A percentile compares a stretch with the other conserved stretches of the same genome.
These are phyloP conservation scores for Biancaea sappan DNA, from an alignment of 306 rosid species.

Conservation along the genomic window DNA sequence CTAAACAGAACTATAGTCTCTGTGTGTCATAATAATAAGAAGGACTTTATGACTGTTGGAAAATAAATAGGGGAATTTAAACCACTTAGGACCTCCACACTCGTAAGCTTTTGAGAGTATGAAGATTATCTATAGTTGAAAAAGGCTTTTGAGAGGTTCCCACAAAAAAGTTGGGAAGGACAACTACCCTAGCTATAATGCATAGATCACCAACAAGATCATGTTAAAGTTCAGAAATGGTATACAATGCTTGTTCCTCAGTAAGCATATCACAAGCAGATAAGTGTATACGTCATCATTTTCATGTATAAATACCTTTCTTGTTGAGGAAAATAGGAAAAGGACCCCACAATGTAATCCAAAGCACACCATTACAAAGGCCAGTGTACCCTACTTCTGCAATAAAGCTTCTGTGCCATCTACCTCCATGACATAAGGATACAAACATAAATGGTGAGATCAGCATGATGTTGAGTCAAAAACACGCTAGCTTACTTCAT, in stretches of 20 bases:
- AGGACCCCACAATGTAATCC: slow-evolving; percentile 62
- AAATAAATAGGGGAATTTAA: too few species aligned
- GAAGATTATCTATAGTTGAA: slow-evolving; percentile 18
- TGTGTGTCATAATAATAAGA: too few species aligned
- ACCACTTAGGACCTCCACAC: too few species aligned
- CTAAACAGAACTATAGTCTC: not conserved
- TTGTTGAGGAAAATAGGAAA: slow-evolving; percentile 65
- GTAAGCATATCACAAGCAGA: slow-evolving; percentile 34
- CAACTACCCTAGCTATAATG: slow-evolving; percentile 2
- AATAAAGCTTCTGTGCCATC: too few species aligned
- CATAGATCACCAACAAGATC: slow-evolving; percentile 28
- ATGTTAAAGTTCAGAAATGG: not conserved
- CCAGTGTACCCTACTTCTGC: slow-evolving; percentile 53
- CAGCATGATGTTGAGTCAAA: slow-evolving; percentile 24
- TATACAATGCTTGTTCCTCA: slow-evolving; percentile 17
- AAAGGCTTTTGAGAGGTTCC: slow-evolving; percentile 2
- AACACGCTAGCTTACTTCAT: not conserved
- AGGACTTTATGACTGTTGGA: too few species aligned
- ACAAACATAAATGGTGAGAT: too few species aligned
- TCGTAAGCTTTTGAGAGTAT: not conserved
- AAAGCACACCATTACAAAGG: slow-evolving; percentile 57
- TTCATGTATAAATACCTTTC: slow-evolving; percentile 56
- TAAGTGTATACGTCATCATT: slow-evolving; percentile 19
- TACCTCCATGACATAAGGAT: too few species aligned
- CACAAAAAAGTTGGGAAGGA: slow-evolving; percentile 17